A percentile compares a stretch with the other conserved stretches of the same genome.
These are phyloP conservation scores for Trichoderma asperellum DNA, from an alignment of 2,329 filamentous ascomycete genomes.

Conservation along the genomic window DNA sequence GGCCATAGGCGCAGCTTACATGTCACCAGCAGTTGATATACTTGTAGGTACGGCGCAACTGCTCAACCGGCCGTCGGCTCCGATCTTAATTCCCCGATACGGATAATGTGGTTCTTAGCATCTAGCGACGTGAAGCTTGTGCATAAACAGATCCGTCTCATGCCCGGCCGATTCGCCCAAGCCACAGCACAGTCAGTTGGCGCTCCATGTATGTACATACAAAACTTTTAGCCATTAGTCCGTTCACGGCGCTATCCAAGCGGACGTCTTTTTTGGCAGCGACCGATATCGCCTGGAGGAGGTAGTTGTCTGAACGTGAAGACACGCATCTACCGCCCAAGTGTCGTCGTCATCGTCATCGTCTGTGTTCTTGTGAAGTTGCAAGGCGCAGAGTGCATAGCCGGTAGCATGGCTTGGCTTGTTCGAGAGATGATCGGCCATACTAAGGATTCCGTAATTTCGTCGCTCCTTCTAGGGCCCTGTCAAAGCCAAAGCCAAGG, in stretches of 20 bases:
- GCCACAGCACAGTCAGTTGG: not conserved
- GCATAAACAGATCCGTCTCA: conserved; percentile 21
- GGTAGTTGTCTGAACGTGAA: not conserved
- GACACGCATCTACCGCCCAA: not conserved
- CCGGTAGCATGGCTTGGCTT: not conserved
- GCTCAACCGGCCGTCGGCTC: conserved; percentile 1
- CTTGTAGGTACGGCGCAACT: not conserved
- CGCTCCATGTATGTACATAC: not conserved
- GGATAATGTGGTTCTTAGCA: conserved; percentile 12
- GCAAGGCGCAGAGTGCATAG: not conserved
- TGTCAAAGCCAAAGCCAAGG: not conserved
- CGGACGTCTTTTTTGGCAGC: not conserved
- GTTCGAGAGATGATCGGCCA: not conserved
- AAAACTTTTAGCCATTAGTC: not conserved
- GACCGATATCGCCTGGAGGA: conserved; percentile 11
- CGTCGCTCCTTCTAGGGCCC: not conserved
- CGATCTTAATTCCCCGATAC: conserved; percentile 24
- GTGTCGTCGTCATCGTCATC: not conserved
- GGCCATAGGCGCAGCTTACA: not conserved
- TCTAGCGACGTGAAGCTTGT: conserved; percentile 2
- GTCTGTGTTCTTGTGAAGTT: not conserved
- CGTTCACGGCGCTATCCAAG: not conserved
- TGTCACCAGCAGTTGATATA: not conserved
- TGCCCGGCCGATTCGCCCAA: conserved; percentile 18
- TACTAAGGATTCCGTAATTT: not conserved